Base-by-base conservation (phyloP, 2,329 filamentous ascomycete species). In the Fusarium sp. region DNA sequence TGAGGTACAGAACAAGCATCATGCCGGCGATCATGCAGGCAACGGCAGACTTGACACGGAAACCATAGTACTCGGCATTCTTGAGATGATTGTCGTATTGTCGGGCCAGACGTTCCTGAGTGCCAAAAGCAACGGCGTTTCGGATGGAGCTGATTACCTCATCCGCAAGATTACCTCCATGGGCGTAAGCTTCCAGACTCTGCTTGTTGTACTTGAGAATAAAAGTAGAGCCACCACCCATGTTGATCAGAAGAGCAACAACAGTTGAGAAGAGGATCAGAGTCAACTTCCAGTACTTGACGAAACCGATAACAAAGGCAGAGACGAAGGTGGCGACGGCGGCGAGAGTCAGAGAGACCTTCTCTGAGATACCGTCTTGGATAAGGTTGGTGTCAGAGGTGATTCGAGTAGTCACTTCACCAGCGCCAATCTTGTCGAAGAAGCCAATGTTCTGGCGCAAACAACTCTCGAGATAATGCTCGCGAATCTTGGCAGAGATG, bases 141-240 rank as follows among this genome's bases (percentile, higher is more conserved):
- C 96, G 90, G 72, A 98, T 92, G 2, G 94, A 98, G 79, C 93
- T 94, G 75, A 99, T 88, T 56, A 98, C 95, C 81, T 99, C 96
- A 77, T 98, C 96, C 6, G 93, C 95, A 14, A 98, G 87, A 3
- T 91, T 94, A 59, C 94, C 95, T 69, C 94, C 95, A 50, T 89
- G 84, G 27, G 93, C 94, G 75, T 97, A 97, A 0, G 93, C 89
- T 55, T 91, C 85, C 50, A 98, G 84, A 3, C 92, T 91, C 60
- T 88, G 83, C 80, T 94, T 95, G 80, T 91, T 94, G 80, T 88
- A 95, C 78, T 90, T 93, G 77, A 97, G 84, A 74, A 97, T 91
- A 75, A 93, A 92, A 4, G 81, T 83, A 7, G 92, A 93, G 16
- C 92, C 89, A 53, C 84, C 82, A 46, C 90, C 93, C 90, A 97